Base-by-base conservation (phyloP, 148 eudicot genomes). In the Rhododendron vialii region DNA sequence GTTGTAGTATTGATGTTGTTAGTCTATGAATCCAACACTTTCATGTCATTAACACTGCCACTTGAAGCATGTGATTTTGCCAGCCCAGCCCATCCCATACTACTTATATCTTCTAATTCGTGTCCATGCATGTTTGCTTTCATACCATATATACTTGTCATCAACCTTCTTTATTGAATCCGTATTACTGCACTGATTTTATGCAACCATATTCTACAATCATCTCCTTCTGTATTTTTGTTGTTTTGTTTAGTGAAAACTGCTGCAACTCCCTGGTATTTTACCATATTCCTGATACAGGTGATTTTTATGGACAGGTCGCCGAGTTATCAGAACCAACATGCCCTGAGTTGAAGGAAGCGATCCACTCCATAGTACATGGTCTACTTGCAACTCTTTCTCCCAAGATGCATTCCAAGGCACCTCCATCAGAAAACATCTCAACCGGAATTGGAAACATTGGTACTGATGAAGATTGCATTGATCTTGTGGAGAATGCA, bases 341-440 rank as follows among this genome's bases (percentile, higher is more conserved):
- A 47, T 94, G 95, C 53, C 89, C 95, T 48, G 98, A 96, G 86
- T 86, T 95, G 61, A 94, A 92, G 90, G 93, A 94, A 86, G 92
- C 92, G 11, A 93, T 96, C 75, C 93, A 91, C 88, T 96, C 98
- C 65, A 94, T 96, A 26, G 95, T 95, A 63, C 98, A 95, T 89
- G 99, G 99, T 88, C 94, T 96, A 80, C 95, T 96, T 77, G 99
- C 99, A 74, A 96, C 99, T 18, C 92, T 96, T 77, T 96, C 99
- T 81, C 98, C 99, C 20, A 96, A 90, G 88, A 95, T 96, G 98
- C 96, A 95, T 87, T 94, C 99, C 7, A 95, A 91, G 89, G 95
- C 95, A 20, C 98, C 94, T 86, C 84, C 87, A 8, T 88, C 93
- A 7, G 95, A 93, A 73, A 93, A 89, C 83, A 88, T 92, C 88